phyloP scores from a whole-genome alignment of 2,329 filamentous ascomycete species.

The Pestalotiopsis sp. region DNA sequence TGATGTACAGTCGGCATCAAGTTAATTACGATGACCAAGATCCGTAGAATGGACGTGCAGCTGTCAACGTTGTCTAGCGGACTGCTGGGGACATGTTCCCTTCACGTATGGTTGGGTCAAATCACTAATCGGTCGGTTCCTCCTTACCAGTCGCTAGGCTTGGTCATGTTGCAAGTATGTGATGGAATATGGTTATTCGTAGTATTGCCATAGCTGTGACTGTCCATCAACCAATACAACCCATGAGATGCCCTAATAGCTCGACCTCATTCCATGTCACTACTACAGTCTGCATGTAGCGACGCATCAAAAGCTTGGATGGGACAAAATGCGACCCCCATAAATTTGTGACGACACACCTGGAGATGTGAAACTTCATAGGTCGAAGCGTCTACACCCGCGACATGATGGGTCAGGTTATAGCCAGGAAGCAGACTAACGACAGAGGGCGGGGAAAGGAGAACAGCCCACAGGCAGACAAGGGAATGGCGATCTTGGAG shows the following conservation, averaged over 20 bases:
- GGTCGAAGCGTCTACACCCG: slow-evolving; percentile 13
- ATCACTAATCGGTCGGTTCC: too few species aligned
- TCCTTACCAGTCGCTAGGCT: not conserved
- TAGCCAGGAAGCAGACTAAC: not conserved
- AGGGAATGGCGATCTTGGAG: not conserved
- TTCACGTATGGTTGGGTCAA: too few species aligned
- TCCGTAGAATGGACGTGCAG: not conserved
- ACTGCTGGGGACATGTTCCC: too few species aligned
- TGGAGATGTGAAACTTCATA: slow-evolving; percentile 8
- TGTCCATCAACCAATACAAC: not conserved
- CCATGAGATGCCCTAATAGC: not conserved
- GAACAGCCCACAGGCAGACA: slow-evolving; percentile 3
- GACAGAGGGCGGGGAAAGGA: slow-evolving; percentile 1
- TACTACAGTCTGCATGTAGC: not conserved
- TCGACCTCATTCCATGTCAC: not conserved
- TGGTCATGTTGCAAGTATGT: not conserved
- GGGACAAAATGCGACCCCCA: not conserved
- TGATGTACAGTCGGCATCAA: not conserved
- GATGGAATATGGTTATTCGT: not conserved
- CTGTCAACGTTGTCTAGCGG: not conserved
- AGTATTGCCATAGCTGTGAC: slow-evolving; percentile 1
- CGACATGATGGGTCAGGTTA: slow-evolving; percentile 7
- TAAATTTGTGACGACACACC: not conserved
- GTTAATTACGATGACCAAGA: not conserved
- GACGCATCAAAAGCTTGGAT: not conserved